phyloP scores from a whole-genome alignment of 2,329 filamentous ascomycete species.

The Xylariaceae sp. region DNA sequence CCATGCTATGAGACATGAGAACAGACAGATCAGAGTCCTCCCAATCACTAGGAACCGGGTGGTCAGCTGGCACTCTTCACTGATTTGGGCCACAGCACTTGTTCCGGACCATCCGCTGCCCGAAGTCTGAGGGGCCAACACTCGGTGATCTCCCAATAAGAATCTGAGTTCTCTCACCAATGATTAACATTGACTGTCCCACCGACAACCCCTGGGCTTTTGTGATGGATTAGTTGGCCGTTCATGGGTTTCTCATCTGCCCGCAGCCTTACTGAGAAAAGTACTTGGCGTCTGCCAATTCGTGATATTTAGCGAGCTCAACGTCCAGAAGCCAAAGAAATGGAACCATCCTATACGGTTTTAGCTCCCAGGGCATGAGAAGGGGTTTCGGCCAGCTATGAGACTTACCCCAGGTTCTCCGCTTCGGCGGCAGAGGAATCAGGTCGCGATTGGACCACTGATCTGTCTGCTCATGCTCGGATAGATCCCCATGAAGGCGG shows the following conservation, averaged over 20 bases:
- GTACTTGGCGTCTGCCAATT: slow-evolving; percentile 46
- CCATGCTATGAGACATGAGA: slow-evolving; percentile 42
- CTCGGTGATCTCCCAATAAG: no score
- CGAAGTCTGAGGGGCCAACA: no score
- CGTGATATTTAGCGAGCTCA: slow-evolving; percentile 34
- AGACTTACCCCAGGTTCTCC: slow-evolving; percentile 39
- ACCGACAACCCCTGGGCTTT: slow-evolving; percentile 41
- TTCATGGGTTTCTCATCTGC: no score
- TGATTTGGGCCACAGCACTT: no score
- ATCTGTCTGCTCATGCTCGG: slow-evolving; percentile 40
- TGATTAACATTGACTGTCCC: slow-evolving; percentile 42
- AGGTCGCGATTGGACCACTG: slow-evolving; percentile 45
- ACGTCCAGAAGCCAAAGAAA: slow-evolving; percentile 39
- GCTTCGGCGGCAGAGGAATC: slow-evolving; percentile 35
- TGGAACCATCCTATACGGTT: slow-evolving; percentile 33
- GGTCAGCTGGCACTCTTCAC: no score
- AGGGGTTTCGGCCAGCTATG: background rate
- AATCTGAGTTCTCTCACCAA: no score
- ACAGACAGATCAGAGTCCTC: slow-evolving; percentile 37
- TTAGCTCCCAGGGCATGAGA: no score
- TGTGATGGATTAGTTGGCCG: no score
- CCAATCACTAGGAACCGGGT: no score
- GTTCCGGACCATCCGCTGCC: no score
- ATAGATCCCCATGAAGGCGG: slow-evolving; percentile 34
- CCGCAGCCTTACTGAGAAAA: slow-evolving; percentile 30